Evolutionary conservation across 176 grass and related monocot species (phyloP), one percentile per base, ranked within the genome.

Genomic region (Cenchrus purpureus): DNA sequence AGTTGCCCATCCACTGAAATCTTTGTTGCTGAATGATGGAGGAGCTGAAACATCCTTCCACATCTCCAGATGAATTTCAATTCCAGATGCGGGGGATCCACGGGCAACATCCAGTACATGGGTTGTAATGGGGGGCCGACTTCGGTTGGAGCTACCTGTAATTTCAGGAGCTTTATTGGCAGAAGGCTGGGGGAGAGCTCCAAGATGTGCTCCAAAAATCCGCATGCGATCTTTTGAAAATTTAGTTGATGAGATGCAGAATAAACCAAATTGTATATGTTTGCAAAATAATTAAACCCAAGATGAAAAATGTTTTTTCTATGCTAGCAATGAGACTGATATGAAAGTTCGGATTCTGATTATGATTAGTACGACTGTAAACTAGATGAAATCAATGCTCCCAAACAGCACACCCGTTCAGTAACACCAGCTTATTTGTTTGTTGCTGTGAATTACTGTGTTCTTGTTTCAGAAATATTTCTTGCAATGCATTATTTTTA

Each of bases 161-260:
- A 89, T 86, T 88, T 91, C 76, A 90, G 76, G 65, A 80, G 83
- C 79, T 88, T 90, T 92, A 86, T 90, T 90, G 83, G 86, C 56
- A 84, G 86, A 86, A 86, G 59, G 67, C 86, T 86, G 72, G 61
- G 80, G 51, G 25, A 65, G 71, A 81, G 85, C 56, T 80, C 85
- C 68, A 91, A 98, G 84, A 95, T 92, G 93, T 92, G 93, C 85
- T 91, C 91, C 93, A 85, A 95, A 93, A 76, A 93, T 94, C 80
- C 87, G 85, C 79, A 98, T 89, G 68, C 91, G 83, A 71, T 93
- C 93, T 95, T 95, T 93, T 51, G 64, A 79, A 66, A 25, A 74
- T 73, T 92, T n/a, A 76, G 83, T 80, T 52, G 9, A 85, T 81
- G 51, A 82, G 78, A 84, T 53, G 71, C 59, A 84, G 44, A 92